Evolutionary conservation across 176 grass and related monocot genomes (phyloP), one percentile per base, ranked within the genome.

Genomic region (Dactylis glomerata): DNA sequence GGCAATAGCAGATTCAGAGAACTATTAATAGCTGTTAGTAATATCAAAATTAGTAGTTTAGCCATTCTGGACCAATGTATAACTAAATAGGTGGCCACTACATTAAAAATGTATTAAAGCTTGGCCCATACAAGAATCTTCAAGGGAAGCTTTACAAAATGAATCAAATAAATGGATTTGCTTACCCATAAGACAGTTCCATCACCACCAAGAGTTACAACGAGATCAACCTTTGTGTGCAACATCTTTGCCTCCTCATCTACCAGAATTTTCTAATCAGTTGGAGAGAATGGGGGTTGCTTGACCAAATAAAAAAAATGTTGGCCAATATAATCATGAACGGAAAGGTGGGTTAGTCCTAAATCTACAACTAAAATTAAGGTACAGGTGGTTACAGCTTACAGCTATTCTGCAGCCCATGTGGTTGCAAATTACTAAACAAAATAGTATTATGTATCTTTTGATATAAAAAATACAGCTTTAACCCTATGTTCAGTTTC

Each of bases 181-280:
- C 87, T 59, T 98, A 98, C 96, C 96, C 96, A 98, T 27, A 98
- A 66, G 88, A 98, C 96, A 80, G 93, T 98, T 81, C 96, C 96
- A 78, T 98, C 96, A 78, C 96, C 96, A 0, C 96, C 96, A 75
- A 98, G 96, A 69, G 93, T 98, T 80, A 95, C 86, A 82, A 98
- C 89, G 80, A 98, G 93, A 84, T 98, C 93, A 62, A 98, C 89
- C 91, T 92, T 98, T 2, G 83, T 93, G 85, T 98, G 93, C 67
- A 98, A 82, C 61, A 87, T 82, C 85, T 98, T 98, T 89, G 85
- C 88, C 33, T 98, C 93, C 5, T 98, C 89, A 28, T 98, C 96
- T 98, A 86, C 78, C 33, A 81, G 8, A 72, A 57, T 47, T 54
- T 79, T 80, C 38, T 85, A 84, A 83, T 91, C 91, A 89, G 82